Base-by-base conservation (phyloP, 768 basidiomycete genomes). In the Tulasnella sp. region DNA sequence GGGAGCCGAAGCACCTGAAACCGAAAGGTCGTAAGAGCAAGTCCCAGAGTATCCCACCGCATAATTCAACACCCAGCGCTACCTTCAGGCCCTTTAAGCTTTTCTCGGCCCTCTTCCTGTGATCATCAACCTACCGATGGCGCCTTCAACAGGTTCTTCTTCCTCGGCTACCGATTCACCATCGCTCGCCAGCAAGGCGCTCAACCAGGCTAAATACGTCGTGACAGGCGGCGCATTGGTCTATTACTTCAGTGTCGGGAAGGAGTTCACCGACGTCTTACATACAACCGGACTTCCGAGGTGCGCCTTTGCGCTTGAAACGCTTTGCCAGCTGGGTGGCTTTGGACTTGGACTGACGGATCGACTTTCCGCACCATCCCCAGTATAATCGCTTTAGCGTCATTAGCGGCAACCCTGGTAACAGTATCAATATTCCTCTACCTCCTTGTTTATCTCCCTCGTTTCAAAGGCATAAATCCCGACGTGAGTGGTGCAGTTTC, bases 381-480 rank as follows among this genome's bases (percentile, higher is more conserved):
- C 46, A 77, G 76, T 37, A 37, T 77, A 37, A 50, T 50, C 50
- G 76, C 46, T 4, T 37, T 37, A 58, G 76, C 50, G 28, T 74
- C 4, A 60, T 24, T 79, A 54, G 78, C 40, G 11, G 34, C 50
- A 14, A 44, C 37, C 78, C 40, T 50, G 2, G 54, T 40, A 24
- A 79, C 78, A 31, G 37, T 80, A 77, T 34, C 34, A 34, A 77
- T 81, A 34, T 81, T 81, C 76, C 78, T 81, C 7, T 81, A 81
- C 42, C 76, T 81, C 80, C 24, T 81, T 28, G 60, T 81, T n/a
- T 81, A 81, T 44, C 79, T 81, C 14, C 80, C 80, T 16, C 80
- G 80, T 24, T 54, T 81, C 77, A 79, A 80, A 40, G 48, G 80
- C 50, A 72, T 81, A 8, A 24, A 80, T 42, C 80, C 80, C 3